A percentile compares a stretch with the other conserved stretches of the same genome.
phyloP scores from a whole-genome alignment of 805 yeast species.

The Cyberlindnera suaveolens region DNA sequence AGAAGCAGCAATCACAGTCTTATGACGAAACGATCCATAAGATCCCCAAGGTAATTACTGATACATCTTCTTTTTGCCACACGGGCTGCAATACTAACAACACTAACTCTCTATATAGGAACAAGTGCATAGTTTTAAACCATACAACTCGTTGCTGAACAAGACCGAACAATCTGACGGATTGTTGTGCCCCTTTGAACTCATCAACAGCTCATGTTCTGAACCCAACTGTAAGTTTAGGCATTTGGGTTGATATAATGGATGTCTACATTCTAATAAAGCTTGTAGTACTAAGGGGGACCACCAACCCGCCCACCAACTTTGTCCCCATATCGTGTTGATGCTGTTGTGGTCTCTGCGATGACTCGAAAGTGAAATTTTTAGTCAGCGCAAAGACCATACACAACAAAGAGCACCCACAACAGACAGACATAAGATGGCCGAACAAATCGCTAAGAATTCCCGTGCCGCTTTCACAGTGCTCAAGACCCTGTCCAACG shows the following conservation, averaged over 20 bases:
- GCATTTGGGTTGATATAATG: constrained; percentile 10
- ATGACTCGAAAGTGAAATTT: too few relatives aligned
- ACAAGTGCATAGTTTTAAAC: constrained; percentile 14
- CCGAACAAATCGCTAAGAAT: constrained; percentile 70
- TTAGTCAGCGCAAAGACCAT: too few relatives aligned
- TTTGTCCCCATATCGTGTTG: too few relatives aligned
- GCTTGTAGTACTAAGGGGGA: too few relatives aligned
- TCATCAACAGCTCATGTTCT: constrained; percentile 16
- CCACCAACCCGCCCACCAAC: too few relatives aligned
- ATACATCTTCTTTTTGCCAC: background rate
- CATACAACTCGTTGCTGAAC: constrained; percentile 16
- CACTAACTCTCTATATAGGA: constrained; percentile 7
- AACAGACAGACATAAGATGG: constrained; percentile 23
- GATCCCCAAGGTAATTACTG: constrained; percentile 22
- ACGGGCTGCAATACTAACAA: constrained; percentile 15
- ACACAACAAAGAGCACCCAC: background rate
- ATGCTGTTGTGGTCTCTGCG: too few relatives aligned
- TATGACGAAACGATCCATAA: constrained; percentile 20
- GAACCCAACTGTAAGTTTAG: constrained; percentile 19
- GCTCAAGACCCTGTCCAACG: constrained; percentile 71
- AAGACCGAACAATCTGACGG: constrained; percentile 1
- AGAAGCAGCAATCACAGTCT: background rate
- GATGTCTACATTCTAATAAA: background rate
- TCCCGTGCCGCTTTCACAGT: constrained; percentile 83
- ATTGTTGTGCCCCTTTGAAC: constrained; percentile 20